Percentiles rank a stretch among this genome's conserved stretches.
Evolutionary conservation across 805 yeast genomes (phyloP).

Genomic region (Saturnispora silvae): DNA sequence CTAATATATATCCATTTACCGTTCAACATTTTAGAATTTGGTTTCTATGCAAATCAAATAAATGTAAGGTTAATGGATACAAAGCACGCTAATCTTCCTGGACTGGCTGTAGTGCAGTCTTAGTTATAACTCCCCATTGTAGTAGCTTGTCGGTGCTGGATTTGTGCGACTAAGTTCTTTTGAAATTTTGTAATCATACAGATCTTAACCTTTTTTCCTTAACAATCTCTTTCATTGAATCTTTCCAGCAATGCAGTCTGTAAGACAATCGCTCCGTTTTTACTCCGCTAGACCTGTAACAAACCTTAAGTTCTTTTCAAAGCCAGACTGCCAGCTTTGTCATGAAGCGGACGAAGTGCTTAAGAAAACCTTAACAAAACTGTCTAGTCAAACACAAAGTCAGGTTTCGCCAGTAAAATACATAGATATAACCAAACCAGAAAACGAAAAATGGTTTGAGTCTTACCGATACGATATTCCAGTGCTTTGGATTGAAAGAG

Average conservation of each 20-base stretch:
- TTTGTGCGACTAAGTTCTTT: too few species aligned
- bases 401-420: slow-evolving; percentile 27
- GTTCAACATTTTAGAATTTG: too few species aligned
- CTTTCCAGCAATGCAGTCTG: too few species aligned
- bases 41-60: too few species aligned
- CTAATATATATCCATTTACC: slow-evolving; percentile 1
- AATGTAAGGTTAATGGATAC: too few species aligned
- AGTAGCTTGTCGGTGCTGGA: too few species aligned
- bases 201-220: too few species aligned
- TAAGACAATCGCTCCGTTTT: too few species aligned
- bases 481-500: slow-evolving; percentile 57
- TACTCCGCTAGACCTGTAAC: slow-evolving; percentile 7
- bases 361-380: slow-evolving; percentile 29
- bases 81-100: background rate
- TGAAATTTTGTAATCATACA: too few species aligned
- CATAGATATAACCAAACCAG: slow-evolving; percentile 50
- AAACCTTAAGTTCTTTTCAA: slow-evolving; percentile 51
- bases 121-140: too few species aligned
- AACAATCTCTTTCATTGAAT: too few species aligned
- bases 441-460: slow-evolving; percentile 58
- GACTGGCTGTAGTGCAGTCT: too few species aligned
- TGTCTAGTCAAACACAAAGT: slow-evolving; percentile 15
- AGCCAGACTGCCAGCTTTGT: slow-evolving; percentile 60
- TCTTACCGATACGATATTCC: slow-evolving; percentile 69
- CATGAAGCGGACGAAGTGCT: slow-evolving; percentile 50